These are phyloP conservation scores for Yamadazyma endophytica DNA, from an alignment of 805 yeast genomes.

Conservation along the genomic window DNA sequence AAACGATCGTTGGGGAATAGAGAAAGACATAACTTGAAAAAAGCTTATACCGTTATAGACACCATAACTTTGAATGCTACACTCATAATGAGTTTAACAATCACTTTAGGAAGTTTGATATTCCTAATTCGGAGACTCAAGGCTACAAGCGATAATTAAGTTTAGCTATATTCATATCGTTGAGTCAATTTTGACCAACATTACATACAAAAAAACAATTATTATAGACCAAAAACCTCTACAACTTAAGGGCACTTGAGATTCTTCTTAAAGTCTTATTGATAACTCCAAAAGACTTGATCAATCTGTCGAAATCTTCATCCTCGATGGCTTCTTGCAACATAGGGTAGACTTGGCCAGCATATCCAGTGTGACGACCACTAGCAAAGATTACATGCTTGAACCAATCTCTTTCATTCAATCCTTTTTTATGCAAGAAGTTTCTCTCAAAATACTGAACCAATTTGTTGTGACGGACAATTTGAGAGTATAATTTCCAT, in stretches of 20 bases:
- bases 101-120: too few relatives aligned
- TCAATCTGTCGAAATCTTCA: constrained; percentile 39
- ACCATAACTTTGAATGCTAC: too few relatives aligned
- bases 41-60: too few relatives aligned
- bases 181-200: too few relatives aligned
- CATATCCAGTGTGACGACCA: constrained; percentile 46
- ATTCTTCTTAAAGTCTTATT: constrained; percentile 32
- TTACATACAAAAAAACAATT: too few relatives aligned
- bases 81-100: too few relatives aligned
- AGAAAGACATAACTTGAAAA: constrained; percentile 1
- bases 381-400: constrained; percentile 64
- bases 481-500: constrained; percentile 25
- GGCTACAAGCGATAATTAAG: too few relatives aligned
- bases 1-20: constrained; percentile 12
- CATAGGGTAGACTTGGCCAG: constrained; percentile 56
- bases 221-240: too few relatives aligned
- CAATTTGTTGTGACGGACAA: constrained; percentile 31
- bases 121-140: too few relatives aligned
- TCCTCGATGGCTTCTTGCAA: constrained; percentile 51
- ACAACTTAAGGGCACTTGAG: constrained; percentile 6
- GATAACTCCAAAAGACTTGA: constrained; percentile 42
- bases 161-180: too few relatives aligned
- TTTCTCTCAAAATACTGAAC: constrained; percentile 48
- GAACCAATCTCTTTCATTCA: constrained; percentile 53
- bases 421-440: constrained; percentile 46